Percentiles rank a stretch among this genome's conserved stretches.
These are phyloP conservation scores for Odontarrhena argentea DNA, from an alignment of 345 rosid species.

Conservation along the genomic window DNA sequence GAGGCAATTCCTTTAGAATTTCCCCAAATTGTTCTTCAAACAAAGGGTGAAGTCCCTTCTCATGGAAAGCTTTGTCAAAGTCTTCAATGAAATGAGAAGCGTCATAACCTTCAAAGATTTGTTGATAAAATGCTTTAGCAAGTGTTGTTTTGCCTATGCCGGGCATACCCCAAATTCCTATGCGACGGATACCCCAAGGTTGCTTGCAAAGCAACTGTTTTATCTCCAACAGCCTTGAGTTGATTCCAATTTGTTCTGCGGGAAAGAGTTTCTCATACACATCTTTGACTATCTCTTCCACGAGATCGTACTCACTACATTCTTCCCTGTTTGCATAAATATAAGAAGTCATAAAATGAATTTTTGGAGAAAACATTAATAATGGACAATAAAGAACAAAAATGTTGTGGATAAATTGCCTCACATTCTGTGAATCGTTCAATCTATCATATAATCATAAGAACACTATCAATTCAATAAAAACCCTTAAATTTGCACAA, in stretches of 20 bases:
- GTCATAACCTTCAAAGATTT: not conserved
- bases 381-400: not conserved
- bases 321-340: slow-evolving; percentile 10
- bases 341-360: not conserved
- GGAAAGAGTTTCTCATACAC: no score
- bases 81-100: slow-evolving; percentile 18
- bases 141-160: not conserved
- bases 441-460: not conserved
- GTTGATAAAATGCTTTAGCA: slow-evolving; percentile 9
- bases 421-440: not conserved
- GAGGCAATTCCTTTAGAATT: not conserved
- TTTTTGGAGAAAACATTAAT: not conserved
- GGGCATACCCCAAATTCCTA: not conserved
- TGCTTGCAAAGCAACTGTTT: slow-evolving; percentile 14
- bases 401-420: not conserved
- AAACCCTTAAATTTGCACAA: not conserved
- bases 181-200: slow-evolving; percentile 1
- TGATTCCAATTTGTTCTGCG: not conserved
- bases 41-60: slow-evolving; percentile 6
- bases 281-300: no score
- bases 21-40: slow-evolving; percentile 8
- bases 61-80: slow-evolving; percentile 9
- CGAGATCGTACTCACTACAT: not conserved
- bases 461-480: not conserved
- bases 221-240: slow-evolving; percentile 14